phyloP scores from a whole-genome alignment of 345 rosid species.

The Eucalyptus shirleyi region DNA sequence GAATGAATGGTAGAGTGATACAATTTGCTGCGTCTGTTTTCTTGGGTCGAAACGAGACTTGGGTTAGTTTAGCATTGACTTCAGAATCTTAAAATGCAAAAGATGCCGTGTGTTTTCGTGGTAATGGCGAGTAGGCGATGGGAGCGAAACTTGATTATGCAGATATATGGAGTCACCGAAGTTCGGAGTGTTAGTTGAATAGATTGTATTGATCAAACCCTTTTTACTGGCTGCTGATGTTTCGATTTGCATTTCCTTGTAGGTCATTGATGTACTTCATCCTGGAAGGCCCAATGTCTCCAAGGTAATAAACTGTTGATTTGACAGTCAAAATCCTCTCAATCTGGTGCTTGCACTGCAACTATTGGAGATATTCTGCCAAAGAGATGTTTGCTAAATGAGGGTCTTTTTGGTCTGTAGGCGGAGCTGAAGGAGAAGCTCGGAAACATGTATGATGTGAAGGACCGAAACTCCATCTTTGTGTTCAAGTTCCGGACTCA shows the following conservation, averaged over 20 bases:
- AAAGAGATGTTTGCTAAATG: background rate
- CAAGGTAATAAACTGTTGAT: constrained; percentile 33
- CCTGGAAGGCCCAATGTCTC: constrained; percentile 94
- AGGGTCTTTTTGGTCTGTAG: constrained; percentile 4
- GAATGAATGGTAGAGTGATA: background rate
- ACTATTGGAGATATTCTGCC: background rate
- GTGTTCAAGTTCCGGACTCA: constrained; percentile 95
- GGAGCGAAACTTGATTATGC: background rate
- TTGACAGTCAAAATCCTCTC: background rate
- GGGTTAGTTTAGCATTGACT: background rate
- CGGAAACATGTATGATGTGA: constrained; percentile 72
- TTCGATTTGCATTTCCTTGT: background rate
- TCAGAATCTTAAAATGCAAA: background rate
- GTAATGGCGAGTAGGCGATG: background rate
- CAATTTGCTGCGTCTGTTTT: background rate
- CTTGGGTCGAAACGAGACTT: background rate
- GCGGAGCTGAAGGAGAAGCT: constrained; percentile 90
- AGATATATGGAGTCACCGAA: background rate
- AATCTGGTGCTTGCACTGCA: background rate
- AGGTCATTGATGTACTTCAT: constrained; percentile 95
- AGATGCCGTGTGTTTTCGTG: background rate
- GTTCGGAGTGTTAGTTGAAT: background rate
- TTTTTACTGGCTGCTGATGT: background rate
- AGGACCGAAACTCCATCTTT: constrained; percentile 81
- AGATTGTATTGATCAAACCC: background rate